Conservation (phyloP, 495 filamentous ascomycete genomes). For the Corynascus novoguineensis region DNA sequence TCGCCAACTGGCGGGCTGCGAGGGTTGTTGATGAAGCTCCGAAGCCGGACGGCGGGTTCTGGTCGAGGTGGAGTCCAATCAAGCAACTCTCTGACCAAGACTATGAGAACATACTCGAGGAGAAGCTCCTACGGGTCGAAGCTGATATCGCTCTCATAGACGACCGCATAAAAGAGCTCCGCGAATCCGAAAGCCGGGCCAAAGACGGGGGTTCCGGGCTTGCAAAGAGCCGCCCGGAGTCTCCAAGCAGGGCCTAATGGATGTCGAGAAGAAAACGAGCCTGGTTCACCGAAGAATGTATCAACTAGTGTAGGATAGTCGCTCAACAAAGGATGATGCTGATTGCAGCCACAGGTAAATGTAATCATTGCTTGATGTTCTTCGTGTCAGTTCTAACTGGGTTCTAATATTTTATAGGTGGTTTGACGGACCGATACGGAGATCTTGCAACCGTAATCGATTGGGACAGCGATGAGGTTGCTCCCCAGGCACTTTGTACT, state of each 20-base stretch:
- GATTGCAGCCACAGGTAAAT: not conserved
- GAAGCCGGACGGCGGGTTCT: slow-evolving; percentile 24
- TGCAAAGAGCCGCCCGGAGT: not conserved
- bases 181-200: slow-evolving; percentile 18
- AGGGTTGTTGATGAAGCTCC: slow-evolving; percentile 2
- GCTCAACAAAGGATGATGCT: not conserved
- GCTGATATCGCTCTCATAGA: slow-evolving; percentile 83
- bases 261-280: no score
- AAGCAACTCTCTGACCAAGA: slow-evolving; percentile 70
- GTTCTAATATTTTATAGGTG: not conserved
- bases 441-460: no score
- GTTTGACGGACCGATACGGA: not conserved
- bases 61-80: slow-evolving; percentile 77
- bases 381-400: not conserved
- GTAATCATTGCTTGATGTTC: not conserved
- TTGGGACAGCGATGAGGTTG: no score
- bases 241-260: not conserved
- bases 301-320: slow-evolving; percentile 1
- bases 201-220: not conserved
- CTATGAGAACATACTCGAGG: slow-evolving; percentile 67
- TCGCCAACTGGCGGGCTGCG: slow-evolving; percentile 18
- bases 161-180: slow-evolving; percentile 66
- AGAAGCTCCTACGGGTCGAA: slow-evolving; percentile 71
- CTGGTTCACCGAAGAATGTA: not conserved
- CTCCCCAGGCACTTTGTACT: no score